These are phyloP conservation scores for Neospora caninum DNA, from an alignment of 169 alveolate genomes.

Conservation along the genomic window DNA sequence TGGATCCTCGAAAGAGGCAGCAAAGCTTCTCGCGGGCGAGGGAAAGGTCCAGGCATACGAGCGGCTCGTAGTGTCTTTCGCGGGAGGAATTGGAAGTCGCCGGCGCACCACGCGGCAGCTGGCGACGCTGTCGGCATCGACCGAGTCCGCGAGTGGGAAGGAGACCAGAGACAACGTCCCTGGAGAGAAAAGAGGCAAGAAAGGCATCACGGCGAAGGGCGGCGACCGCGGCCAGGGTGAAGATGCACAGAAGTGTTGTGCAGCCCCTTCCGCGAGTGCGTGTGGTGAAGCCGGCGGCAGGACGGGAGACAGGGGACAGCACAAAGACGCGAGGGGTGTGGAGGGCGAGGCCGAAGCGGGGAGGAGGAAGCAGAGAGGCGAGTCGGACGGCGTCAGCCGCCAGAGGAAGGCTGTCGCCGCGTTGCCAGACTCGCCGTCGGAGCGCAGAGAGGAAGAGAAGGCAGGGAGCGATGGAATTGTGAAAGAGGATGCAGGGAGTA, in stretches of 20 bases:
- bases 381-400: not conserved
- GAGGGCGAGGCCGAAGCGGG: not conserved
- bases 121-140: not conserved
- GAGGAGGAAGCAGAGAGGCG: not conserved
- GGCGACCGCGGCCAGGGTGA: not conserved
- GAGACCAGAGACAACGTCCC: not conserved
- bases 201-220: not conserved
- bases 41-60: slow-evolving; percentile 7
- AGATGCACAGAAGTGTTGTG: not conserved
- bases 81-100: not conserved
- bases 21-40: not conserved
- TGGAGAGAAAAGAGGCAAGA: not conserved
- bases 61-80: not conserved
- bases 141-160: not conserved
- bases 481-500: no score
- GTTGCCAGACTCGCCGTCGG: not conserved
- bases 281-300: not conserved
- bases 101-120: not conserved
- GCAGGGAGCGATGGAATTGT: not conserved
- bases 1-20: not conserved
- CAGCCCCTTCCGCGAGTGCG: not conserved
- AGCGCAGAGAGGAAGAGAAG: not conserved
- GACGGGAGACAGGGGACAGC: not conserved
- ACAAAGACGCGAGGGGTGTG: not conserved
- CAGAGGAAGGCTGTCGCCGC: not conserved